These are phyloP conservation scores for Boletus semigastroideus DNA, from an alignment of 1,284 basidiomycete species.

Conservation along the genomic window DNA sequence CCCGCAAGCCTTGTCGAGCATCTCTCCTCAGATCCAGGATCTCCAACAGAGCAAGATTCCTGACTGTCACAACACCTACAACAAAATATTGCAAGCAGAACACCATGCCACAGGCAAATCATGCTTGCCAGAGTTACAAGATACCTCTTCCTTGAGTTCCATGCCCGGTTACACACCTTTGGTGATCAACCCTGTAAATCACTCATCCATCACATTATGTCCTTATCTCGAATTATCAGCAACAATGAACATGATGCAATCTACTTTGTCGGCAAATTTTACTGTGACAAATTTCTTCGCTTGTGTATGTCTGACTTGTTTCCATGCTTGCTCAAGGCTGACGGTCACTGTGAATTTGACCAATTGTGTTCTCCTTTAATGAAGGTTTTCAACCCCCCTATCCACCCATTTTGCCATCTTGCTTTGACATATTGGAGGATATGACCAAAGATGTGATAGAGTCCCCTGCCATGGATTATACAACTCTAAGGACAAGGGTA, in stretches of 20 bases:
- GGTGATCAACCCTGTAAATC: not conserved
- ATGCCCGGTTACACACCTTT: not conserved
- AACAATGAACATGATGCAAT: not conserved
- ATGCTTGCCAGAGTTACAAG: not conserved
- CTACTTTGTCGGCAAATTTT: not conserved
- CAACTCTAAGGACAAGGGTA: not conserved
- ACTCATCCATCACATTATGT: not conserved
- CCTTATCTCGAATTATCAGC: not conserved
- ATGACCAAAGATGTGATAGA: not conserved
- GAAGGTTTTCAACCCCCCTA: not conserved
- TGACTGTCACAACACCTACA: too few relatives aligned
- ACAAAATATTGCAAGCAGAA: not conserved
- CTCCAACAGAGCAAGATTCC: too few relatives aligned
- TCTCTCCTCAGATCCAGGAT: too few relatives aligned
- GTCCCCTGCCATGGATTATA: not conserved
- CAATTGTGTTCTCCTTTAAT: too few relatives aligned
- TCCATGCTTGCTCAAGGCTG: not conserved
- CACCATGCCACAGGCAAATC: not conserved
- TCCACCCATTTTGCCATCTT: not conserved
- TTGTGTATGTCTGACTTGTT: not conserved
- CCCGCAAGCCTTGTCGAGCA: too few relatives aligned
- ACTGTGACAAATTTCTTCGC: not conserved
- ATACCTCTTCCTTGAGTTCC: not conserved
- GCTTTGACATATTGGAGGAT: not conserved
- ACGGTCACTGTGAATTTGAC: not conserved